These are phyloP conservation scores for Komagataella pseudopastoris DNA, from an alignment of 805 yeast genomes.

Conservation along the genomic window DNA sequence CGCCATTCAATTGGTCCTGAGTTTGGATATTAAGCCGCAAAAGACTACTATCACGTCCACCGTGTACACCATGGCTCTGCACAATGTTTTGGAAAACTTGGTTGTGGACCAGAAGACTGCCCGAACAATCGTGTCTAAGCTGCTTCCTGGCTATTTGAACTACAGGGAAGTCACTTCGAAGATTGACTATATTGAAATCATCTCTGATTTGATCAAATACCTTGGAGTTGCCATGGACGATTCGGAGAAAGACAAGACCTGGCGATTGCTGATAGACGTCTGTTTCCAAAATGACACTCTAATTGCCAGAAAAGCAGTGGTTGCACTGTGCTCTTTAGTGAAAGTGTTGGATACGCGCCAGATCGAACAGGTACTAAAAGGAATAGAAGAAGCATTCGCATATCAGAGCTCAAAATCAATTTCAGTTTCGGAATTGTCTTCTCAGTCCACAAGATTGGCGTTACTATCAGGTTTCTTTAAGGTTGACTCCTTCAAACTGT, in stretches of 20 bases:
- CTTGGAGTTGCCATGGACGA: conserved; percentile 18
- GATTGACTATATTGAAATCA: conserved; percentile 48
- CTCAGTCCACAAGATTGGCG: neutral
- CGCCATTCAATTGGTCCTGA: conserved; percentile 15
- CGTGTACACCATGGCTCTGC: conserved; percentile 39
- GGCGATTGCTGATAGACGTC: conserved; percentile 18
- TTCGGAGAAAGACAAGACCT: conserved; percentile 10
- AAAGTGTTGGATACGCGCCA: conserved; percentile 10
- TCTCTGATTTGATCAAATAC: conserved; percentile 39
- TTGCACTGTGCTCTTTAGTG: conserved; percentile 23
- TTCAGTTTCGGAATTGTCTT: neutral
- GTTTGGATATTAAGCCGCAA: conserved; percentile 11
- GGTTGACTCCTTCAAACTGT: neutral
- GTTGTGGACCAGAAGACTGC: conserved; percentile 10
- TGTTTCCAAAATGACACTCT: conserved; percentile 27
- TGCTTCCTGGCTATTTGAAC: conserved; percentile 24
- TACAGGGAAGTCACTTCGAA: conserved; percentile 13
- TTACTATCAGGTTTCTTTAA: neutral
- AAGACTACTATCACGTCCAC: conserved; percentile 26
- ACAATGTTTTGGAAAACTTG: conserved; percentile 24
- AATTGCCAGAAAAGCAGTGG: conserved; percentile 28
- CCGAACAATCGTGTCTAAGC: conserved; percentile 17
- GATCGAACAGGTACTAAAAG: conserved; percentile 9
- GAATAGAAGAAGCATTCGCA: neutral
- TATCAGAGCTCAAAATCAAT: neutral